Evolutionary conservation across 768 basidiomycete species (phyloP), one percentile per base, ranked within the genome.

Genomic region (Melanogaster broomeanus): DNA sequence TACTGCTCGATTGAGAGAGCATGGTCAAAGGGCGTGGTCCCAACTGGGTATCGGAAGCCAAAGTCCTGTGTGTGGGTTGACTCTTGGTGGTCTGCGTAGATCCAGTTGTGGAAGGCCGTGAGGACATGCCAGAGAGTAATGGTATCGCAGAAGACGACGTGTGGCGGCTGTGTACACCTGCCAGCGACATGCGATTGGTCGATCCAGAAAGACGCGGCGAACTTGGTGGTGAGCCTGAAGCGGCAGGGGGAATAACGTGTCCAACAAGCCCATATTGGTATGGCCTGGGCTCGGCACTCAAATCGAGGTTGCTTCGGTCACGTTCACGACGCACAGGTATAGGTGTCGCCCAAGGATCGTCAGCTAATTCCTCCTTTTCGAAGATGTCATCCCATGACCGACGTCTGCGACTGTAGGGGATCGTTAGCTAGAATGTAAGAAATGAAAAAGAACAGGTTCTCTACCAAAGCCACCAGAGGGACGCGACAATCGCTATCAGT

Each of bases 191-290:
- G 53, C 52, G 65, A 56, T 54, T 58, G 42, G 55, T 38, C 22
- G 64, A 55, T 8, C 51, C 41, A 37, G 66, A 54, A 6, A 63
- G 40, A 6, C 63, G 64, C 4, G 77, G 74, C 3, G 72, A 70
- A 43, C 72, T 66, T 18, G 71, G 59, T 48, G 62, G 59, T 22
- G 58, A 71, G 33, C 62, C 61, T 0, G 65, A 60, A 2, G 72
- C 70, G 3, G 54, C 58, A 38, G 67, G 67, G 10, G 67, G 57
- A 7, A 56, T 15, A 31, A 69, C 61, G 21, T 75, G 77, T 3
- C 84, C 85, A 22, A 87, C 78, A 37, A 81, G 72, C 16, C 83
- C 84, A 55, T 87, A 87, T 58, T 81, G 74, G 60, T 87, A 87
- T 21, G 84, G 83, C 61, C 70, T 77, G 5, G 80, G 82, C 42